Percentiles rank a stretch among this genome's conserved stretches.
Evolutionary conservation across 2,329 filamentous ascomycete genomes (phyloP).

Genomic region (Fusarium temperatum): DNA sequence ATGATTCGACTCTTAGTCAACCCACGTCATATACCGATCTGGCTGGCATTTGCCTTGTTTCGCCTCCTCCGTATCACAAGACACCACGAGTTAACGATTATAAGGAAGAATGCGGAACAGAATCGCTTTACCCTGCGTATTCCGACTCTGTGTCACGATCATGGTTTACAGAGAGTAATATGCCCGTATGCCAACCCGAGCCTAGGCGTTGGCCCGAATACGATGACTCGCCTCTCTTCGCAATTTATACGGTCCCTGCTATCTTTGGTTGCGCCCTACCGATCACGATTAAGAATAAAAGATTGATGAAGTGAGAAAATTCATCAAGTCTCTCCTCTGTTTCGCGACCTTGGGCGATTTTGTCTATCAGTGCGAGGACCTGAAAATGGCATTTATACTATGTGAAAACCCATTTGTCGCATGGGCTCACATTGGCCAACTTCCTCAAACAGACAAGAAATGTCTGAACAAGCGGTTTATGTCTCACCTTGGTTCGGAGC

Average conservation of each 20-base stretch:
- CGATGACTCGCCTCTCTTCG: not conserved
- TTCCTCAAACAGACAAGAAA: fast-evolving
- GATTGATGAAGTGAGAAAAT: fast-evolving
- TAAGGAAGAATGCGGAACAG: not conserved
- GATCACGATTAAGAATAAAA: fast-evolving
- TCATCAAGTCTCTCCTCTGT: not conserved
- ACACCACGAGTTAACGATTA: not conserved
- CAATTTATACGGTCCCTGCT: too few species aligned
- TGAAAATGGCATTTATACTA: too few species aligned
- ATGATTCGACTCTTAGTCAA: slow-evolving; percentile 7
- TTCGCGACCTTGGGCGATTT: not conserved
- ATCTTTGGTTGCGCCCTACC: too few species aligned
- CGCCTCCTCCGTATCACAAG: too few species aligned
- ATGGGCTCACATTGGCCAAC: not conserved
- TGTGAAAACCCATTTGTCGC: too few species aligned
- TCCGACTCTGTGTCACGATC: not conserved
- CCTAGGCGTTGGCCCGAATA: not conserved
- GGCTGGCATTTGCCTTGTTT: not conserved
- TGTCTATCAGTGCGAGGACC: not conserved
- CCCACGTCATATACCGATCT: not conserved
- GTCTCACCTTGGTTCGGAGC: not conserved
- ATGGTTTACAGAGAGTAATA: not conserved
- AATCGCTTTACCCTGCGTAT: not conserved
- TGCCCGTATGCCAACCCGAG: not conserved
- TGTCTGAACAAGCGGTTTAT: fast-evolving